Base-by-base conservation (phyloP, 2,329 filamentous ascomycete species). In the Beauveria sp. region DNA sequence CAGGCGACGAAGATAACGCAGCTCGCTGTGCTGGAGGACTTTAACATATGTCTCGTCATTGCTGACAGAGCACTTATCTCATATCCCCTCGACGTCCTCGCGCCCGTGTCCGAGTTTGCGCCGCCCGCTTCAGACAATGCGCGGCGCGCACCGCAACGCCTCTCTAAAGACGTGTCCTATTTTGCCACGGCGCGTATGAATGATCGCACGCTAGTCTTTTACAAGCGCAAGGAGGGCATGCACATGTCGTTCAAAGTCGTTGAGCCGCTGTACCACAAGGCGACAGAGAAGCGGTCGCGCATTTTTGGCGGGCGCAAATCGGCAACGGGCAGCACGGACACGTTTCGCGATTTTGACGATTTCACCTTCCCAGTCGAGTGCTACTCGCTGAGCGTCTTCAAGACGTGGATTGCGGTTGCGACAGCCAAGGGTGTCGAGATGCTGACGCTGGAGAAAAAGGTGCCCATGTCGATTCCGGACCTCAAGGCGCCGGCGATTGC, bases 361-460 rank as follows among this genome's bases (percentile, higher is more conserved):
- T 99, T 99, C 75, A 99, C 97, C 76, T 92, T 99, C 67, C 94
- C 94, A 0, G 88, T 90, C 2, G 96, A 99, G 71, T 97, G 92
- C 73, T 96, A 89, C 73, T 91, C 90, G 53, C 89, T 99, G 71
- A 97, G 97, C 73, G 84, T 99, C 57, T 99, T 97, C 83, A 91
- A 97, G 72, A 91, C 89, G 0, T 96, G 92, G 64, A 89, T 99
- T 58, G 91, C 94, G 10, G 91, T 99, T 53, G 88, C 91, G 22
- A 97, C 93, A 0, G 84, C 91, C 46, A 91, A 92, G 73, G 96
- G 94, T 26, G 92, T 99, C 67, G 96, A 99, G 76, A 90, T 99
- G 65, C 84, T 99, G 72, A 97, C 92, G 0, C 82, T 99, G 30
- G 96, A 99, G 77, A 97, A 97, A 79, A 99, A 99, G 74, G 89